Base-by-base conservation (phyloP, 305 asterid genomes). In the Lippia alba region DNA sequence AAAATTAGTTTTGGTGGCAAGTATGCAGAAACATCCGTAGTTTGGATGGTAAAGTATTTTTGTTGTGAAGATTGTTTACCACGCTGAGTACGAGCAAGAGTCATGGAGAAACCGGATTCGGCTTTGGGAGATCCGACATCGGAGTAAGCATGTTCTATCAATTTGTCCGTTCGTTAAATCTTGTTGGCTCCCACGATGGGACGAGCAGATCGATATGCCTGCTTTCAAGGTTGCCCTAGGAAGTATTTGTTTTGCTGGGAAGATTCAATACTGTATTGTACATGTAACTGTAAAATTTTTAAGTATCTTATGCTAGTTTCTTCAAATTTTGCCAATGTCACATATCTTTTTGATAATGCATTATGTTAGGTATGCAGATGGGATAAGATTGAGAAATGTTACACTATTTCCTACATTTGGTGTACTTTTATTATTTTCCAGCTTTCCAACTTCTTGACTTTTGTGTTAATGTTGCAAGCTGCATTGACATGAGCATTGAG, bases 141-240 rank as follows among this genome's bases (percentile, higher is more conserved):
- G 12, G 49, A 8, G 6, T 6, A 41, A 44, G 34, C 60, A 45
- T 55, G 19, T 12, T n/a, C 59, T 41, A 59, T 64, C 18, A 70
- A 50, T 80, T 79, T 72, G 79, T 76, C 72, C 67, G 73, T 76
- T 72, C 61, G 10, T 75, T 72, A 53, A 57, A 48, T 67, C 67
- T 71, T 67, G 70, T 71, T 66, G 55, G 66, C 51, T 33, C 58
- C n/a, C 17, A 20, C 45, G 36, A 8, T 40, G 40, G 74, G 67
- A 10, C 5, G 7, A 49, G 53, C 48, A 18, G 54, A 36, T 6
- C 18, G 14, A 64, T 24, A 12, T 33, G 51, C 18, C 60, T 19
- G 56, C 4, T 11, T 51, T 15, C 34, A 45, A 64, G 70, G 17
- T 51, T 51, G 33, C 32, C 32, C 7, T 49, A n/a, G 15, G 32